These are phyloP conservation scores for Allium fistulosum DNA, from an alignment of 106 monocot genomes.

Conservation along the genomic window DNA sequence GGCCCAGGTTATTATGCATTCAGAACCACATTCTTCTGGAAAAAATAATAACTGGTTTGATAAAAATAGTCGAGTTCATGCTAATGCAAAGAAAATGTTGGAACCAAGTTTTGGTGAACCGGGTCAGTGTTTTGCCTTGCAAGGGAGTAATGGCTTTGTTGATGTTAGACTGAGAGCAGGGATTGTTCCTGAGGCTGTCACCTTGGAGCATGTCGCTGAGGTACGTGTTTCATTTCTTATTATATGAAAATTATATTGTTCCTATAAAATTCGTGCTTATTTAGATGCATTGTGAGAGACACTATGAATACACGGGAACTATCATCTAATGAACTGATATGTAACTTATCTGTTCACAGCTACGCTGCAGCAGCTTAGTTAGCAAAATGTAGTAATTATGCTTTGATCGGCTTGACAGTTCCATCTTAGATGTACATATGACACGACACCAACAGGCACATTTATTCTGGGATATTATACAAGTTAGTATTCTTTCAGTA, in stretches of 20 bases:
- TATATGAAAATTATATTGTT: not conserved
- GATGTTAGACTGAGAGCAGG: slow-evolving; percentile 37
- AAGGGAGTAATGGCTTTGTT: slow-evolving; percentile 50
- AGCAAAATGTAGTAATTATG: not conserved
- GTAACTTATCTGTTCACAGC: not conserved
- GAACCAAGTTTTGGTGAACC: slow-evolving; percentile 80
- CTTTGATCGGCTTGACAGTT: slow-evolving; percentile 3
- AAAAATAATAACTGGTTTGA: slow-evolving; percentile 26
- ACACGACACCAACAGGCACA: too few species aligned
- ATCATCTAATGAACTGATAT: not conserved
- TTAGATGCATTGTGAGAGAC: not conserved
- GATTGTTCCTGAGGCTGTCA: slow-evolving; percentile 51
- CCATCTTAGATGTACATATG: not conserved
- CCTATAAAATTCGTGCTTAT: not conserved
- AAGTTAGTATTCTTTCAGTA: too few species aligned
- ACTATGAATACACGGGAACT: not conserved
- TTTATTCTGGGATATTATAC: too few species aligned
- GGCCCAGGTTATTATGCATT: slow-evolving; percentile 27
- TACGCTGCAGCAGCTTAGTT: not conserved
- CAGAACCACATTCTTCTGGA: slow-evolving; percentile 21
- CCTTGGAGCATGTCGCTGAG: slow-evolving; percentile 66
- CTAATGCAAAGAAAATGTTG: slow-evolving; percentile 52
- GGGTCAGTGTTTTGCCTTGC: slow-evolving; percentile 64
- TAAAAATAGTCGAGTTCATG: slow-evolving; percentile 18
- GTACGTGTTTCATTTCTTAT: slow-evolving; percentile 16